phyloP scores from a whole-genome alignment of 2,329 filamentous ascomycete species.

The Sporothrix dimorphospora region DNA sequence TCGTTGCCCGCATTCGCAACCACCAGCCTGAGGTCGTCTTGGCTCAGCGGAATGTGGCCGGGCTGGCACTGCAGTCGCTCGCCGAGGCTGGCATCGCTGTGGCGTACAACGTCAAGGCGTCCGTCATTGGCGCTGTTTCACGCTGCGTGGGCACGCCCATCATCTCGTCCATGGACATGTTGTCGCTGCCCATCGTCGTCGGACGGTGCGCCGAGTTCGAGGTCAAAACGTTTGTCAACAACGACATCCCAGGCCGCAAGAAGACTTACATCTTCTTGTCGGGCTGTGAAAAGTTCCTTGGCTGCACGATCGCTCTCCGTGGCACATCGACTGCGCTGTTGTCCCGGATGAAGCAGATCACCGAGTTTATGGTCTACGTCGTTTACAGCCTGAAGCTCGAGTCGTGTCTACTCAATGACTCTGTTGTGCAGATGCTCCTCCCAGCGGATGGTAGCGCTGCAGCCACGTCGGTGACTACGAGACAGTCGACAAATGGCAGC shows the following conservation, averaged over 20 bases:
- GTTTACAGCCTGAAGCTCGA: conserved; percentile 97
- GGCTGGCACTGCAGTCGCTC: conserved; percentile 84
- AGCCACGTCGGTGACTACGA: conserved; percentile 40
- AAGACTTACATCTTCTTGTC: conserved; percentile 97
- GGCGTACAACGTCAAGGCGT: conserved; percentile 94
- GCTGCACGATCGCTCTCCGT: conserved; percentile 90
- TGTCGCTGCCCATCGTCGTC: conserved; percentile 75
- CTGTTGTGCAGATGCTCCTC: conserved; percentile 81
- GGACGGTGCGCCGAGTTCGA: conserved; percentile 87
- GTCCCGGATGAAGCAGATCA: conserved; percentile 83
- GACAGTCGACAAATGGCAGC: conserved; percentile 16
- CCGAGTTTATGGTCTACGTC: conserved; percentile 98
- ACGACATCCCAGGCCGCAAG: conserved; percentile 70
- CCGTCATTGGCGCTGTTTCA: conserved; percentile 92
- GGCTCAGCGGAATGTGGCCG: conserved; percentile 91
- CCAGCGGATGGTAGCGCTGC: conserved; percentile 49
- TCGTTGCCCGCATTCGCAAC: conserved; percentile 88
- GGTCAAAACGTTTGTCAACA: conserved; percentile 91
- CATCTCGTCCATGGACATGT: conserved; percentile 92
- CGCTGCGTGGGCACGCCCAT: conserved; percentile 89
- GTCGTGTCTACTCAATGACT: conserved; percentile 90
- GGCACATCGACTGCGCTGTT: conserved; percentile 75
- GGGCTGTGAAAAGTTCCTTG: conserved; percentile 84
- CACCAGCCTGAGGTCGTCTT: conserved; percentile 83
- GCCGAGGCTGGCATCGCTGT: conserved; percentile 89